These are phyloP conservation scores for Pleurozium schreberi DNA, from an alignment of 225 moss, liverwort and hornwort genomes.

Conservation along the genomic window DNA sequence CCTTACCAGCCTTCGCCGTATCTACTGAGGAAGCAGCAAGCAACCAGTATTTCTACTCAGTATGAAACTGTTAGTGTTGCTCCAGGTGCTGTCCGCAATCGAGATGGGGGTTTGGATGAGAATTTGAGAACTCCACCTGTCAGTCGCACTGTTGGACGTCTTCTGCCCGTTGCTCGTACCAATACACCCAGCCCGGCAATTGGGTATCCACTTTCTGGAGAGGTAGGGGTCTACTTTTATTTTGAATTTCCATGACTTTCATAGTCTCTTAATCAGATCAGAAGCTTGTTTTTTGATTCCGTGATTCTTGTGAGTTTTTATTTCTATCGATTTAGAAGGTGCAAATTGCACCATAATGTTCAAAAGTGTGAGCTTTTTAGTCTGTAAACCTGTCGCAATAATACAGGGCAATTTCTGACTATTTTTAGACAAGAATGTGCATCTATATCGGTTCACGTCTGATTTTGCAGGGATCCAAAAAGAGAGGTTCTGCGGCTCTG, in stretches of 20 bases:
- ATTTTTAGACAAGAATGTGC: background rate
- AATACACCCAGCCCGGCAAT: slow-evolving; percentile 60
- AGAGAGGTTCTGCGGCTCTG: slow-evolving; percentile 68
- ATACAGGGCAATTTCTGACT: background rate
- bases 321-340: background rate
- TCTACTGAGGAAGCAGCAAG: slow-evolving; percentile 37
- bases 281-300: background rate
- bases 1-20: slow-evolving; percentile 51
- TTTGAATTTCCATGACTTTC: background rate
- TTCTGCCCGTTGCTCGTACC: slow-evolving; percentile 27
- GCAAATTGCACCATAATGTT: background rate
- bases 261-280: background rate
- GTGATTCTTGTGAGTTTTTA: background rate
- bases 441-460: background rate
- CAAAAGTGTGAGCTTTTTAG: background rate
- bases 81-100: slow-evolving; percentile 19
- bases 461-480: slow-evolving; percentile 21
- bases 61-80: slow-evolving; percentile 8
- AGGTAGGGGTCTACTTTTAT: slow-evolving; percentile 21
- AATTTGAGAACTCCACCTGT: slow-evolving; percentile 60
- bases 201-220: slow-evolving; percentile 51
- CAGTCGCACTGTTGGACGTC: slow-evolving; percentile 30
- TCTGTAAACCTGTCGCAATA: background rate
- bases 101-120: slow-evolving; percentile 43
- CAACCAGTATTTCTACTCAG: slow-evolving; percentile 23